Conservation (phyloP, 495 filamentous ascomycete species). For the Trichodelitschia bisporula region DNA sequence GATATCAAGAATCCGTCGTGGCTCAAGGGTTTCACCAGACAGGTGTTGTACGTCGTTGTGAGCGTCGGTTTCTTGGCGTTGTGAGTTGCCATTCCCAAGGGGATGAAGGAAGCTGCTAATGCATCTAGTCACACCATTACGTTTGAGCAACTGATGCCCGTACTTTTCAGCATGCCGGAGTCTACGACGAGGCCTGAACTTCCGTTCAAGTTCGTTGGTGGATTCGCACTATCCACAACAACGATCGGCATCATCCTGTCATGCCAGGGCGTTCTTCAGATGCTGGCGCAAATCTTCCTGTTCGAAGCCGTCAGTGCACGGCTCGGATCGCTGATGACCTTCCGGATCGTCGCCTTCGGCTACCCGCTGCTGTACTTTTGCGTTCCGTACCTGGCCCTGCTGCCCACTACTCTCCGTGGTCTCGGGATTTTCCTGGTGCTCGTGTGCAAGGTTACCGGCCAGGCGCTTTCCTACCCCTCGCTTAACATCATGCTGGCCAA, state of each 20-base stretch:
- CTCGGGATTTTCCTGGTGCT: conserved; percentile 47
- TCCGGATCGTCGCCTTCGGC: conserved; percentile 48
- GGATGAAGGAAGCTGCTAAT: conserved; percentile 2
- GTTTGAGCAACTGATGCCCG: conserved; percentile 80
- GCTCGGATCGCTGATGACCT: conserved; percentile 54
- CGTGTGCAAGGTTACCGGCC: conserved; percentile 70
- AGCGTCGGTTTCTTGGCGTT: conserved; percentile 87
- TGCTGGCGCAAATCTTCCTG: conserved; percentile 58
- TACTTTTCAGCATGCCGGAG: conserved; percentile 59
- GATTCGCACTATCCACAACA: conserved; percentile 58
- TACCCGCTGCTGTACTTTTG: conserved; percentile 80
- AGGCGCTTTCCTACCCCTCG: conserved; percentile 66
- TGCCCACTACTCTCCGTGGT: conserved; percentile 46
- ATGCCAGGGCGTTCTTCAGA: conserved; percentile 71
- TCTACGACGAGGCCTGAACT: conserved; percentile 29
- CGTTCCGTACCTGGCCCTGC: conserved; percentile 70
- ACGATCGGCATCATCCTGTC: conserved; percentile 71
- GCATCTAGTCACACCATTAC: conserved; percentile 57
- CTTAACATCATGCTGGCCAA: conserved; percentile 69
- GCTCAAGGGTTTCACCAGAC: conserved; percentile 44
- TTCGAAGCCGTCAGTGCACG: conserved; percentile 48
- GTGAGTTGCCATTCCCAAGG: conserved; percentile 45
- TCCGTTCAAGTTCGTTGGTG: conserved; percentile 73
- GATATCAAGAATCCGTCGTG: conserved; percentile 6
- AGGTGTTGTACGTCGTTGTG: conserved; percentile 61